A percentile compares a stretch with the other conserved stretches of the same genome.
phyloP scores from a whole-genome alignment of 2,329 filamentous ascomycete genomes.

The Diplodia sapinea region DNA sequence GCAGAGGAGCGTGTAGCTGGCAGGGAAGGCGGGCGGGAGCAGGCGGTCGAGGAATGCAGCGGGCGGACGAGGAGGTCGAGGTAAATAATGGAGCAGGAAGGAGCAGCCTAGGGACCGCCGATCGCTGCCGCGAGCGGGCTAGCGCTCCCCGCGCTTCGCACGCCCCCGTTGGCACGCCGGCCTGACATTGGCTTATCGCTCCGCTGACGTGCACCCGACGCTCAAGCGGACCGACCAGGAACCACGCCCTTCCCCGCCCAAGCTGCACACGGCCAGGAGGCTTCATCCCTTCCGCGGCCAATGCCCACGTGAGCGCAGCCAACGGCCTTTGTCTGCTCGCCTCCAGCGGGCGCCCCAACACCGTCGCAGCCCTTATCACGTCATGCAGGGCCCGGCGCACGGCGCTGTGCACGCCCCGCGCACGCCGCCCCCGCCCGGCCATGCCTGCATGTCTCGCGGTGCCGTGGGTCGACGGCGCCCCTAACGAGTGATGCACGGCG shows the following conservation, averaged over 20 bases:
- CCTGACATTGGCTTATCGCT: conserved; percentile 24
- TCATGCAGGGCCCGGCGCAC: conserved; percentile 21
- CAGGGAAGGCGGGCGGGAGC: not conserved
- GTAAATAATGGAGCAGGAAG: conserved; percentile 20
- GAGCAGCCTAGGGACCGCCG: conserved; percentile 21
- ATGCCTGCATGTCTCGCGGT: not conserved
- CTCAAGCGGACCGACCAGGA: conserved; percentile 8
- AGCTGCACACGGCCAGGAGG: conserved; percentile 10
- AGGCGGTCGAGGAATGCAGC: conserved; percentile 15
- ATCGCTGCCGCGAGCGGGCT: not conserved
- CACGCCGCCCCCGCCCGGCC: not conserved
- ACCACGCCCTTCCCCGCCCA: not conserved
- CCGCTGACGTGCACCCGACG: conserved; percentile 21
- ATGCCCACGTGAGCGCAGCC: conserved; percentile 17
- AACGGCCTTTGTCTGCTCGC: conserved; percentile 22
- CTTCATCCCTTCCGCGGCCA: conserved; percentile 12
- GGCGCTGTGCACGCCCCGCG: not conserved
- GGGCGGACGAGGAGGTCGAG: conserved; percentile 2
- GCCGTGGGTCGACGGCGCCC: not conserved
- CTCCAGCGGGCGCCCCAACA: not conserved
- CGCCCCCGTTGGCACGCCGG: conserved; percentile 8
- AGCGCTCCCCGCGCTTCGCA: conserved; percentile 27
- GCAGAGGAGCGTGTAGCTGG: not conserved
- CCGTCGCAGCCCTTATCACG: conserved; percentile 1
- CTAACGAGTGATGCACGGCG: not conserved